Evolutionary conservation across 805 yeast genomes (phyloP).

Genomic region (Zygosaccharomyces pseudorouxii): DNA sequence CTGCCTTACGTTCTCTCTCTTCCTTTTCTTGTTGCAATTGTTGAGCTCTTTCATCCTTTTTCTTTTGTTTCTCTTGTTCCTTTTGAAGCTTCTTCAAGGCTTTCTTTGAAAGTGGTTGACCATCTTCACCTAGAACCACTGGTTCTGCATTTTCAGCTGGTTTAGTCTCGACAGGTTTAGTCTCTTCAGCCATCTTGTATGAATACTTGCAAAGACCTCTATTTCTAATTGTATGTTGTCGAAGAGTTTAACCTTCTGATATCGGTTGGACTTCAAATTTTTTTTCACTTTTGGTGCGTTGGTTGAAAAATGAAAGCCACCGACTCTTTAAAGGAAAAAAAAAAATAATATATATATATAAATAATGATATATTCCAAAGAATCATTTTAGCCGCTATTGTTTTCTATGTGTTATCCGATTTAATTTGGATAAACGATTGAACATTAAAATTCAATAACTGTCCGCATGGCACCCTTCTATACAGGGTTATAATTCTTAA

Average conservation of each 20-base stretch:
- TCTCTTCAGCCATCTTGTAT: constrained; percentile 4
- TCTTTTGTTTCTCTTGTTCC: constrained; percentile 85
- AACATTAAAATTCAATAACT: too few species aligned
- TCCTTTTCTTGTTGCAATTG: constrained; percentile 83
- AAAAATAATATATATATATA: too few species aligned
- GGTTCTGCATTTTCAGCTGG: constrained; percentile 14
- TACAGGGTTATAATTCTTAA: too few species aligned
- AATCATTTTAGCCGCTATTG: too few species aligned
- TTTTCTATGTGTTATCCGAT: too few species aligned
- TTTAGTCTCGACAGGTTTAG: constrained; percentile 3
- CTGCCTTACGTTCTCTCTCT: constrained; percentile 60
- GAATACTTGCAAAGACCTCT: not conserved
- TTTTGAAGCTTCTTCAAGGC: constrained; percentile 93
- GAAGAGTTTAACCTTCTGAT: not conserved
- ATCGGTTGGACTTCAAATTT: not conserved
- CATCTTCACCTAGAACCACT: constrained; percentile 62
- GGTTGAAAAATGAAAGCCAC: not conserved
- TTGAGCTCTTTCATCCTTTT: constrained; percentile 90
- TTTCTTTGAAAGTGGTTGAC: constrained; percentile 86
- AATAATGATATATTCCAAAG: too few species aligned
- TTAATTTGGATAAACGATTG: too few species aligned
- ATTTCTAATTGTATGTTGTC: not conserved
- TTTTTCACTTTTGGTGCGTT: not conserved
- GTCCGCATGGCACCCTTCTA: too few species aligned
- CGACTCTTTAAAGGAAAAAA: not conserved